Evolutionary conservation across 345 rosid species (phyloP), one percentile per base, ranked within the genome.

Genomic region (Eucalyptus rudis): DNA sequence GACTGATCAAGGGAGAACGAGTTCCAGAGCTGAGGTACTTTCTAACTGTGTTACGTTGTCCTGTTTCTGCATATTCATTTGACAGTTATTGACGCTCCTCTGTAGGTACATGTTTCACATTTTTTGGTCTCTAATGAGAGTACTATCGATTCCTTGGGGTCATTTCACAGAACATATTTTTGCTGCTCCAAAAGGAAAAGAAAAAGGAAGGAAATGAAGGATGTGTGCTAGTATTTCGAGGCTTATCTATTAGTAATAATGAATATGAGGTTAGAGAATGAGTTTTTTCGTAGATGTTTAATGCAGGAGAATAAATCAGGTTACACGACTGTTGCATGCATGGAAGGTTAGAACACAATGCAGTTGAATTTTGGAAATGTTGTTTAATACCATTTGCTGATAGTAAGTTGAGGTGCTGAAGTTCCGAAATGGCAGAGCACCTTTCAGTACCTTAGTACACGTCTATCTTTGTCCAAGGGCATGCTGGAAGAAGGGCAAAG

Each of bases 11-110:
- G 96, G 90, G 90, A 92, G 92, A 88, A 88, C 33, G 13, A 51
- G 86, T 83, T 90, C 90, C 90, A 92, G 87, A 89, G 89, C 91
- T 25, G 92, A 93, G 98, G 98, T 96, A 94, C 29, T 20, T 20
- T 22, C 43, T 40, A 76, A 40, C 84, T 40, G 47, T 76, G 84
- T 76, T 40, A 43, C 13, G 11, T 40, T 76, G 29, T 76, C 84
- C 84, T 3, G 27, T 76, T 76, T 76, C 84, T 76, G 84, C 47
- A 76, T 20, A 40, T 40, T 40, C 84, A 40, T 20, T 40, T 76
- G 47, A 20, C 84, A 20, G 84, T 76, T 76, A 76, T 2, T 20
- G 47, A 40, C 9, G 13, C 84, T 40, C 47, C 84, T 76, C 43
- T 9, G 10, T 76, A 22, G 12, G 84, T 76, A 40, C 84, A 76